Evolutionary conservation across 2,329 filamentous ascomycete species (phyloP), one percentile per base, ranked within the genome.

Genomic region (Phaeosphaeriaceae sp.): DNA sequence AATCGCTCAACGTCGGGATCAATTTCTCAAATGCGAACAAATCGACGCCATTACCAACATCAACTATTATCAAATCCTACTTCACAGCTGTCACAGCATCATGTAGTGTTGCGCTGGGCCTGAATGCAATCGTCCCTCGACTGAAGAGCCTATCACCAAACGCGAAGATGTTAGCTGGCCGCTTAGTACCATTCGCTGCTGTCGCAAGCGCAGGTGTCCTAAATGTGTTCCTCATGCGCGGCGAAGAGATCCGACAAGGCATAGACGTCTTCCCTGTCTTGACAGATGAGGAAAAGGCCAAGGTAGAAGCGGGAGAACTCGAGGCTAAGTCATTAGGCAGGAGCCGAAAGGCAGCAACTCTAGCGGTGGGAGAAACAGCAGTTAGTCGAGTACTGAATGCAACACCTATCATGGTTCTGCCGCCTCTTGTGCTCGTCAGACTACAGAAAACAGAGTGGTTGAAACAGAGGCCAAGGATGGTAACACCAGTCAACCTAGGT

Each of bases 1-100:
- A 99, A 79, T 97, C 92, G 11, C 87, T 99, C 64, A 99, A 99
- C 73, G 94, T 99, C 21, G 93, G 91, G 61, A 93, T 99, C 81
- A 99, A 99, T 82, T 92, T 86, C 72, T 90, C 93, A 70, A 99
- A 99, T 74, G 91, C 93, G 56, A 99, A 99, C 83, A 99, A 99
- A 76, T 96, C 92, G 32, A 92, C 91, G 3, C 91, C 93, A 1
- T 83, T 97, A 56, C 89, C 89, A 16, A 88, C 85, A 50, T 84
- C 85, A 17, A 89, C 90, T 61, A 87, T 99, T 55, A 83, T 87
- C 54, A 87, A 96, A 75, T 97, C 92, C 42, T 99, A 97, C 80
- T 84, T 89, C 70, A 82, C 96, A 53, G 94, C 94, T 45, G 94
- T 99, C 16, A 87, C 89, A 47, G 93, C 94, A 26, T 96, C 91